Percentiles rank a stretch among this genome's conserved stretches.
These are phyloP conservation scores for Russula virescens DNA, from an alignment of 768 basidiomycete genomes.

Conservation along the genomic window DNA sequence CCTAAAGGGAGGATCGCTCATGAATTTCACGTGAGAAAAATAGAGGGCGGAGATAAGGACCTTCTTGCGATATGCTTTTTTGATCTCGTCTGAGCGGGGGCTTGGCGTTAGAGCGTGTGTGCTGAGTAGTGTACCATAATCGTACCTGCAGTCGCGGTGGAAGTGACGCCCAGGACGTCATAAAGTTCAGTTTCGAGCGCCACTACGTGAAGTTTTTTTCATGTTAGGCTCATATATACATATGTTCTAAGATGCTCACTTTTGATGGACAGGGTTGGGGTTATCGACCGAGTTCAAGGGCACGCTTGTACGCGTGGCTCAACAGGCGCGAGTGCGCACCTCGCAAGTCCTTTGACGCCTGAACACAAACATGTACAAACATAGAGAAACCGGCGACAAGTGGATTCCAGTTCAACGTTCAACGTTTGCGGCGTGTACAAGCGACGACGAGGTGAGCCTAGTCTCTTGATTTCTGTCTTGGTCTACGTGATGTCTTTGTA, in stretches of 20 bases:
- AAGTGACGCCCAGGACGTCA: constrained; percentile 71
- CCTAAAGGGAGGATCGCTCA: constrained; percentile 40
- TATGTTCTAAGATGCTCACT: background rate
- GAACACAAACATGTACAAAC: background rate
- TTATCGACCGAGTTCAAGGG: background rate
- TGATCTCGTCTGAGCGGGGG: constrained; percentile 63
- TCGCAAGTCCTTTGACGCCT: too few relatives aligned
- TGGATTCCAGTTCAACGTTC: too few relatives aligned
- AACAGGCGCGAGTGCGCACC: background rate
- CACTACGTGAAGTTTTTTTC: constrained; percentile 38
- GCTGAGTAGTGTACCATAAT: constrained; percentile 11
- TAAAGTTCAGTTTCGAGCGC: constrained; percentile 77
- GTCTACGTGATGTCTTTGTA: constrained; percentile 47
- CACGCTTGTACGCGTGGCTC: background rate
- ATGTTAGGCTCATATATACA: background rate
- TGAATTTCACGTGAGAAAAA: constrained; percentile 22
- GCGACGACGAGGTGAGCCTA: constrained; percentile 12
- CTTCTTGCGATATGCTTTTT: constrained; percentile 92
- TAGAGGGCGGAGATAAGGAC: constrained; percentile 38
- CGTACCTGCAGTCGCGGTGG: constrained; percentile 67
- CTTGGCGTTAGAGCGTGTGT: constrained; percentile 21
- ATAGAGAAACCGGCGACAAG: background rate
- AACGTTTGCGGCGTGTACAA: too few relatives aligned
- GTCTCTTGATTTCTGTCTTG: background rate
- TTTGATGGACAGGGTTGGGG: background rate